A percentile compares a stretch with the other conserved stretches of the same genome.
Evolutionary conservation across 495 filamentous ascomycete species (phyloP).

Genomic region (Annulohypoxylon nitens): DNA sequence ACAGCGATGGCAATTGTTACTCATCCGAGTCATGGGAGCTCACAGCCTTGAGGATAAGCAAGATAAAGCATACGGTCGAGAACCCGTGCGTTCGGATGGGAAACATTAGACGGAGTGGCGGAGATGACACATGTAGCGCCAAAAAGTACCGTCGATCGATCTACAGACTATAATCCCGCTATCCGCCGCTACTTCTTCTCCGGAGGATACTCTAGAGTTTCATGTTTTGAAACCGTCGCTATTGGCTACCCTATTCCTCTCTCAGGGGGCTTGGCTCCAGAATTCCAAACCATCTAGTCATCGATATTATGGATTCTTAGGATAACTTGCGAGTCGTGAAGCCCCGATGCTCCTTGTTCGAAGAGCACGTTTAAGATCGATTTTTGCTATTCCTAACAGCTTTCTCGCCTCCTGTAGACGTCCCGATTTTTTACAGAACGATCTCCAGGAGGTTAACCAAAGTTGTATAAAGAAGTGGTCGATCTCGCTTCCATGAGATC

Average conservation of each 20-base stretch:
- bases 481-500: slow-evolving; percentile 6
- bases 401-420: background rate
- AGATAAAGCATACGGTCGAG: slow-evolving; percentile 1
- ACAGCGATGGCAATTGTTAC: background rate
- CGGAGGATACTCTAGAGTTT: slow-evolving; percentile 25
- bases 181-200: slow-evolving; percentile 3
- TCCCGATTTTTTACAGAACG: slow-evolving; percentile 2
- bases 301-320: slow-evolving; percentile 8
- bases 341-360: slow-evolving; percentile 6
- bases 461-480: slow-evolving; percentile 31
- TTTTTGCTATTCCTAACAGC: background rate
- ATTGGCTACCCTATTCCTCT: background rate
- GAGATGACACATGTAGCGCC: slow-evolving; percentile 23
- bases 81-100: background rate
- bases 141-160: slow-evolving; percentile 19
- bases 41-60: background rate
- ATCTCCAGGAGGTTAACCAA: slow-evolving; percentile 18
- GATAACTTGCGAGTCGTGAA: slow-evolving; percentile 38
- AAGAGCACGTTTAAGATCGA: slow-evolving; percentile 14
- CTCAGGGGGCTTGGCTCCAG: background rate
- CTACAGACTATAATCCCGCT: background rate
- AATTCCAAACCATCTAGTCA: slow-evolving; percentile 5
- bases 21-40: slow-evolving; percentile 33
- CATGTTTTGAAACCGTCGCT: slow-evolving; percentile 13
- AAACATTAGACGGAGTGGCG: slow-evolving; percentile 28